These are phyloP conservation scores for Sungouiella thailandica DNA, from an alignment of 805 yeast genomes.

Conservation along the genomic window DNA sequence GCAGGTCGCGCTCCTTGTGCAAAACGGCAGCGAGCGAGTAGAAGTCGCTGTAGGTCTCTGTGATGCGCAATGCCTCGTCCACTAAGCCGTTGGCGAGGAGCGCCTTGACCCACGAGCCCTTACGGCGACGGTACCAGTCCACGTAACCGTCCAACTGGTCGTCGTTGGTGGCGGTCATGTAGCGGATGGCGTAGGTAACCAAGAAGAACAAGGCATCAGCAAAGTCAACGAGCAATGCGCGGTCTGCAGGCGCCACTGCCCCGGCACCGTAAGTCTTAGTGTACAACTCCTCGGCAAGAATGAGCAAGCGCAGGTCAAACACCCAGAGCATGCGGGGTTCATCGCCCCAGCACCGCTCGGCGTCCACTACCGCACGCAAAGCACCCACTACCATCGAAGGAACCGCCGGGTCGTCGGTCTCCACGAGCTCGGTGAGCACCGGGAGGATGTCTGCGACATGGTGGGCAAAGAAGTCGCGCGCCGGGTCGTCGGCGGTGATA, in stretches of 20 bases:
- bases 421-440: slow-evolving; percentile 26
- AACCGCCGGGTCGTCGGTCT: slow-evolving; percentile 13
- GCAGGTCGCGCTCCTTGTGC: slow-evolving; percentile 26
- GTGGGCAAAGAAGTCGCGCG: slow-evolving; percentile 24
- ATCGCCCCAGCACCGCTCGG: no score
- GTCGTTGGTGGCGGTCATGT: slow-evolving; percentile 25
- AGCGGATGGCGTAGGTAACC: slow-evolving; percentile 30
- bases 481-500: slow-evolving; percentile 12
- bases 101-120: slow-evolving; percentile 52
- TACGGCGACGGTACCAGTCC: slow-evolving; percentile 29
- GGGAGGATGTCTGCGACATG: slow-evolving; percentile 20
- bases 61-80: slow-evolving; percentile 52
- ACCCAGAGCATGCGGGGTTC: slow-evolving; percentile 43
- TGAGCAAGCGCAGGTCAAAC: slow-evolving; percentile 35
- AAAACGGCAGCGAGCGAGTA: slow-evolving; percentile 53
- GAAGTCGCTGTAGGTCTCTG: slow-evolving; percentile 65
- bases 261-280: slow-evolving; percentile 16
- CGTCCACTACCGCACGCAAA: no score
- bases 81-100: slow-evolving; percentile 48
- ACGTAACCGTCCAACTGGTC: slow-evolving; percentile 24
- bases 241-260: slow-evolving; percentile 7
- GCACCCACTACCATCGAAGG: slow-evolving; percentile 21
- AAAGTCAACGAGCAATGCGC: slow-evolving; percentile 19
- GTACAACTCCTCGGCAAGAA: slow-evolving; percentile 38
- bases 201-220: slow-evolving; percentile 32